Conservation (phyloP, 352 stramenopile species). For the Phytophthora niederhauseri region DNA sequence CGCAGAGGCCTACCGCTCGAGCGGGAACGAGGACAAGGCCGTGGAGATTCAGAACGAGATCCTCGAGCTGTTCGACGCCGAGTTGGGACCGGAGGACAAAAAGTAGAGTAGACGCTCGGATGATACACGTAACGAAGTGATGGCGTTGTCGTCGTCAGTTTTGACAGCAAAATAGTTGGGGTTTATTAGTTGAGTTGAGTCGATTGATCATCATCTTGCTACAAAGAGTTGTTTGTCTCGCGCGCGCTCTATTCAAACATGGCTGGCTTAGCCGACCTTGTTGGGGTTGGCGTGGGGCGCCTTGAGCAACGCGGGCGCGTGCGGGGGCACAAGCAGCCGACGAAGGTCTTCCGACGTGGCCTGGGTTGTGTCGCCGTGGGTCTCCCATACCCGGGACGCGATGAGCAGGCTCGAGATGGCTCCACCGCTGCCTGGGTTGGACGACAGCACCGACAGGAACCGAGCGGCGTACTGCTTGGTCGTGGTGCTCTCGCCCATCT, state of each 20-base stretch:
- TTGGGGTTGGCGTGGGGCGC: slow-evolving; percentile 85
- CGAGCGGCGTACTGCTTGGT: slow-evolving; percentile 86
- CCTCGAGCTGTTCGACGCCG: slow-evolving; percentile 71
- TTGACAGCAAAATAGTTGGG: slow-evolving; percentile 26
- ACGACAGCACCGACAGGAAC: slow-evolving; percentile 84
- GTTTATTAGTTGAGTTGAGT: slow-evolving; percentile 26
- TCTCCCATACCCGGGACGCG: slow-evolving; percentile 84
- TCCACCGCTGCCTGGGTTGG: slow-evolving; percentile 83
- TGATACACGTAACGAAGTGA: neutral
- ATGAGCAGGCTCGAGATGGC: slow-evolving; percentile 83
- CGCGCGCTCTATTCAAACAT: slow-evolving; percentile 11
- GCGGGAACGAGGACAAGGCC: slow-evolving; percentile 79
- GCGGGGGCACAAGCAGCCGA: slow-evolving; percentile 70
- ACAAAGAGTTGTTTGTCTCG: slow-evolving; percentile 27
- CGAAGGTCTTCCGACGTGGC: slow-evolving; percentile 82
- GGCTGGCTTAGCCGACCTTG: slow-evolving; percentile 64
- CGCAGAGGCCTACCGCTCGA: slow-evolving; percentile 76
- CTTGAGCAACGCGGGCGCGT: slow-evolving; percentile 80
- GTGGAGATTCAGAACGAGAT: slow-evolving; percentile 83
- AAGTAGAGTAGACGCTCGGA: slow-evolving; percentile 22
- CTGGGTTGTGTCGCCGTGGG: slow-evolving; percentile 80
- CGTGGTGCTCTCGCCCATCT: slow-evolving; percentile 75
- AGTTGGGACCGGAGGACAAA: slow-evolving; percentile 36
- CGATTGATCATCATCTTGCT: slow-evolving; percentile 7
- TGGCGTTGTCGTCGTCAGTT: neutral